Base-by-base conservation (phyloP, 768 basidiomycete genomes). In the Termitomyces sp. region DNA sequence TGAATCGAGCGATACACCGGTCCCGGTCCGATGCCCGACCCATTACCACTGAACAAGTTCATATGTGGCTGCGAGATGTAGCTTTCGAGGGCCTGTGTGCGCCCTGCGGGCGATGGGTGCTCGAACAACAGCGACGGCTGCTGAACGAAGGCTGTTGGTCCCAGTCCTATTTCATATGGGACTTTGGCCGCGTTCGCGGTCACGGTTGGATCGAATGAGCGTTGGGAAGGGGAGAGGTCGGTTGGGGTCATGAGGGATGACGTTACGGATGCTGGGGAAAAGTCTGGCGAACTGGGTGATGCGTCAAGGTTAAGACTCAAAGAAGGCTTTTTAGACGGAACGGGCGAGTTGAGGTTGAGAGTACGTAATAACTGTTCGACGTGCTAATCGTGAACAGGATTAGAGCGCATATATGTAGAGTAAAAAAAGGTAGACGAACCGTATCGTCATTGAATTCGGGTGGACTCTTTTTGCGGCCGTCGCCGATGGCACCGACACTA, bases 301-400 rank as follows among this genome's bases (percentile, higher is more conserved):
- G 75, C 68, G 41, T 82, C 78, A 56, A 77, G 66, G 50, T 68
- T 77, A 56, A 83, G 62, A 52, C 68, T 78, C 55, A 82, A 61
- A 42, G 75, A 60, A 28, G 80, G 76, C 44, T 71, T 64, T 47
- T 70, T 67, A 59, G 69, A 71, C 58, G 82, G 84, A 60, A 76
- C 80, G 14, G 90, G 90, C 31, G 90, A 91, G 65, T 85, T 86
- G 63, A 92, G 83, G 66, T 91, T 86, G 49, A 92, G 75, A 14
- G 87, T 84, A 41, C 90, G 85, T 54, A 92, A 75, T 45, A 92
- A 79, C 71, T 91, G 88, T 64, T 89, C 89, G 58, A 91, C 85
- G 65, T 89, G 86, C 87, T 90, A 17, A 51, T 44, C 54, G 15
- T 28, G 1, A 4, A 2, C 21, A 42, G 8, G 2, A 6, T 51